Conservation (phyloP, 1,284 basidiomycete genomes). For the Ceraceosorus bombacis region DNA sequence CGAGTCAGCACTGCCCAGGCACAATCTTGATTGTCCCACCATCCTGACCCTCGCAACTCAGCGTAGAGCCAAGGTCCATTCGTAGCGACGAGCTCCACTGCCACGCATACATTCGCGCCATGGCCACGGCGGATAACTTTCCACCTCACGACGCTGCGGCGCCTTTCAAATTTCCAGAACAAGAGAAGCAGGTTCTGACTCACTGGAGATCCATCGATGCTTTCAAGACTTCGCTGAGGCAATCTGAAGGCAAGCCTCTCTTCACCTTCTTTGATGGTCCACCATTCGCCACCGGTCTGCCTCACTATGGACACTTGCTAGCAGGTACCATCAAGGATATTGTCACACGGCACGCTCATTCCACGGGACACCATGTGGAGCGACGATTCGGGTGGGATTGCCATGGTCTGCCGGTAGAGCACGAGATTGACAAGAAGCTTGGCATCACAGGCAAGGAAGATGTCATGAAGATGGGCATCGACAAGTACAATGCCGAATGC, state of each 20-base stretch:
- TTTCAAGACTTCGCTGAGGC: constrained; percentile 85
- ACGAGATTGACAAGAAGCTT: constrained; percentile 97
- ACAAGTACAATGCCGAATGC: constrained; percentile 95
- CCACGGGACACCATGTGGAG: constrained; percentile 86
- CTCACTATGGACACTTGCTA: constrained; percentile 71
- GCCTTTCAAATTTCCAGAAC: constrained; percentile 77
- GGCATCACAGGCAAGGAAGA: constrained; percentile 87
- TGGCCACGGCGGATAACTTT: constrained; percentile 1
- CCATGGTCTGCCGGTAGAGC: constrained; percentile 95
- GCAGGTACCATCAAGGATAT: constrained; percentile 89
- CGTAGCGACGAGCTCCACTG: too few relatives aligned
- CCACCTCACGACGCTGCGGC: constrained; percentile 54
- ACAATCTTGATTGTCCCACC: too few relatives aligned
- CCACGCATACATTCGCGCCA: too few relatives aligned
- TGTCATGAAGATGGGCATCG: constrained; percentile 91
- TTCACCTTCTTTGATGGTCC: constrained; percentile 97
- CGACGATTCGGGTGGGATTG: constrained; percentile 99
- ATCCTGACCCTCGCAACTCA: too few relatives aligned
- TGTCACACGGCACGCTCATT: constrained; percentile 87
- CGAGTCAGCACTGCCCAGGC: too few relatives aligned
- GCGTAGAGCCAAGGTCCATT: too few relatives aligned
- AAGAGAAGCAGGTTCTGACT: constrained; percentile 83
- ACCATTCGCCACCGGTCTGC: constrained; percentile 92
- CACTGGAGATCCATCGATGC: constrained; percentile 98
- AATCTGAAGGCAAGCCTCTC: constrained; percentile 78